These are phyloP conservation scores for Gyrodon lividus DNA, from an alignment of 768 basidiomycete genomes.

Conservation along the genomic window DNA sequence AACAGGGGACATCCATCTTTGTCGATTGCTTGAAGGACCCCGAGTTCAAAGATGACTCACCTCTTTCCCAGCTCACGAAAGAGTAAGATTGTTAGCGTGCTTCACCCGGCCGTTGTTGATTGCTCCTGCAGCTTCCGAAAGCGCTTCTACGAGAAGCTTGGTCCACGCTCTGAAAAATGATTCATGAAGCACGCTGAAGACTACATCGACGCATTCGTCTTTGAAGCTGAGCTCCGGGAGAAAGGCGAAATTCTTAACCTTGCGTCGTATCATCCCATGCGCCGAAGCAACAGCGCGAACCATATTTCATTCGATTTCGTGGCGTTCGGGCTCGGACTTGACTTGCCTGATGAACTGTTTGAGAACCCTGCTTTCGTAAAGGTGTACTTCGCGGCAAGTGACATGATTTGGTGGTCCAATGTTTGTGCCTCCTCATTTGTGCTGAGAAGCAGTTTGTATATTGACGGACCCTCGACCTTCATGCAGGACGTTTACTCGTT, in stretches of 20 bases:
- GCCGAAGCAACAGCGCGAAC: slow-evolving; percentile 69
- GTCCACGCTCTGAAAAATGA: slow-evolving; percentile 39
- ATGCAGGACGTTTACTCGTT: slow-evolving; percentile 71
- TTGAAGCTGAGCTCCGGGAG: slow-evolving; percentile 62
- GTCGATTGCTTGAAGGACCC: slow-evolving; percentile 52
- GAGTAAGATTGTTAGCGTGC: too few species aligned
- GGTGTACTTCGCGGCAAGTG: slow-evolving; percentile 58
- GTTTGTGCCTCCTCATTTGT: slow-evolving; percentile 39
- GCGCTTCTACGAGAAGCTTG: slow-evolving; percentile 40
- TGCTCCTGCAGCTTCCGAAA: too few species aligned
- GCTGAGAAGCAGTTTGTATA: not conserved
- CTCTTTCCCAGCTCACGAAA: slow-evolving; percentile 56
- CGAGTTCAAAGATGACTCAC: slow-evolving; percentile 54
- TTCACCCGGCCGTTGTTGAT: too few species aligned
- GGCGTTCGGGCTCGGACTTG: slow-evolving; percentile 59
- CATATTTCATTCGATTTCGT: slow-evolving; percentile 62
- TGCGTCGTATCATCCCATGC: slow-evolving; percentile 52
- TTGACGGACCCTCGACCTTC: slow-evolving; percentile 1
- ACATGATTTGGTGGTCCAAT: slow-evolving; percentile 71
- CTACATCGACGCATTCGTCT: slow-evolving; percentile 58
- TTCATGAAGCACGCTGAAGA: slow-evolving; percentile 51
- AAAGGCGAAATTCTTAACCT: slow-evolving; percentile 52
- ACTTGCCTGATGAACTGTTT: slow-evolving; percentile 62
- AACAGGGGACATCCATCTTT: slow-evolving; percentile 50
- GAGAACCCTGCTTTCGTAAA: slow-evolving; percentile 52